Percentiles rank a stretch among this genome's conserved stretches.
Evolutionary conservation across 2,329 filamentous ascomycete species (phyloP).

Genomic region (Colletotrichum falcatum): DNA sequence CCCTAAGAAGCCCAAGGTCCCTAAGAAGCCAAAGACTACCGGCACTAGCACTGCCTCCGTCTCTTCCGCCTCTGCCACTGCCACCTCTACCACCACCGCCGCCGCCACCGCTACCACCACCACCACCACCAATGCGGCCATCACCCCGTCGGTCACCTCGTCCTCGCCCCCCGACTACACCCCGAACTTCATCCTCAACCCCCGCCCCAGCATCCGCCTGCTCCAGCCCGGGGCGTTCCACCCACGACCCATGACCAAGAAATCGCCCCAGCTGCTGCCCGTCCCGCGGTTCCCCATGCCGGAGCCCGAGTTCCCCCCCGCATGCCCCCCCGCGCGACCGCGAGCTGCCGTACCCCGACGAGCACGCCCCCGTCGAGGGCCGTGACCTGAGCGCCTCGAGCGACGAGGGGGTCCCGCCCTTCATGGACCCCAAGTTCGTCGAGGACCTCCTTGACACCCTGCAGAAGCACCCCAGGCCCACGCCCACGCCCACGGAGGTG

Average conservation of each 20-base stretch:
- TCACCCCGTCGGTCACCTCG: background rate
- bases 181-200: conserved; percentile 6
- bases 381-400: no score
- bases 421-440: background rate
- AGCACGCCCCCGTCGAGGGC: no score
- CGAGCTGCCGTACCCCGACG: no score
- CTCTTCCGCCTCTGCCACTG: background rate
- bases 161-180: background rate
- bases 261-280: no score
- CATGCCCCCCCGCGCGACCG: no score
- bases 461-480: background rate
- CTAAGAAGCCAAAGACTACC: background rate
- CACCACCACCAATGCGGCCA: background rate
- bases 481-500: background rate
- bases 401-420: background rate
- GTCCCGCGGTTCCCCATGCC: no score
- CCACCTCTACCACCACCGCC: no score
- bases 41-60: background rate
- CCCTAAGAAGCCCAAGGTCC: background rate
- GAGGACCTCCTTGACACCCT: background rate
- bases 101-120: no score
- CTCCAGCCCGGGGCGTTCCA: no score
- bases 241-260: no score
- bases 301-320: no score
- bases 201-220: background rate